A percentile compares a stretch with the other conserved stretches of the same genome.
phyloP scores from a whole-genome alignment of 768 basidiomycete genomes.

The Hydnum rufescens region DNA sequence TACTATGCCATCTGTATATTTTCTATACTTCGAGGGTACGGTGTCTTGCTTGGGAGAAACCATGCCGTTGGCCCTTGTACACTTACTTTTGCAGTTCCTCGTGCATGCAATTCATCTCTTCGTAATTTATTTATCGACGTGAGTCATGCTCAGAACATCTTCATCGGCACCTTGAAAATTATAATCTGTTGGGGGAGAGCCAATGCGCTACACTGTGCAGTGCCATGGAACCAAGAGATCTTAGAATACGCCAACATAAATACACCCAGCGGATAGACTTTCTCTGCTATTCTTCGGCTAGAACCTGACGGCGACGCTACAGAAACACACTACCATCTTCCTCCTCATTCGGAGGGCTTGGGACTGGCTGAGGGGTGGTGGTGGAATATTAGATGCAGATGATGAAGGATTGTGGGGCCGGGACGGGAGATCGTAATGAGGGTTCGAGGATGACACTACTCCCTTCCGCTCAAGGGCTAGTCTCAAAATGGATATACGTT shows the following conservation, averaged over 20 bases:
- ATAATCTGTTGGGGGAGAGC: too few relatives aligned
- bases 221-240: too few relatives aligned
- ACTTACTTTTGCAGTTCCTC: too few relatives aligned
- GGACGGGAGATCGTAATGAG: background rate
- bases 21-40: too few relatives aligned
- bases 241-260: background rate
- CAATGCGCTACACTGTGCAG: too few relatives aligned
- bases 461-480: background rate
- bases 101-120: too few relatives aligned
- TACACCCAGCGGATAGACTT: background rate
- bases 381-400: background rate
- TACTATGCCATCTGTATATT: too few relatives aligned
- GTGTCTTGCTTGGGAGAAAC: too few relatives aligned
- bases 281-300: background rate
- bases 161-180: too few relatives aligned
- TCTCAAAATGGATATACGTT: background rate
- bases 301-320: background rate
- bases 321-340: background rate
- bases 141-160: too few relatives aligned
- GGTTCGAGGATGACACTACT: background rate
- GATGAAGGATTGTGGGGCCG: background rate
- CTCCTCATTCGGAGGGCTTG: background rate
- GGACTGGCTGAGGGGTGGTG: background rate
- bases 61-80: too few relatives aligned
- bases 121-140: too few relatives aligned